Evolutionary conservation across 2,329 filamentous ascomycete species (phyloP).

Genomic region (Cordyceps cateniannulata): DNA sequence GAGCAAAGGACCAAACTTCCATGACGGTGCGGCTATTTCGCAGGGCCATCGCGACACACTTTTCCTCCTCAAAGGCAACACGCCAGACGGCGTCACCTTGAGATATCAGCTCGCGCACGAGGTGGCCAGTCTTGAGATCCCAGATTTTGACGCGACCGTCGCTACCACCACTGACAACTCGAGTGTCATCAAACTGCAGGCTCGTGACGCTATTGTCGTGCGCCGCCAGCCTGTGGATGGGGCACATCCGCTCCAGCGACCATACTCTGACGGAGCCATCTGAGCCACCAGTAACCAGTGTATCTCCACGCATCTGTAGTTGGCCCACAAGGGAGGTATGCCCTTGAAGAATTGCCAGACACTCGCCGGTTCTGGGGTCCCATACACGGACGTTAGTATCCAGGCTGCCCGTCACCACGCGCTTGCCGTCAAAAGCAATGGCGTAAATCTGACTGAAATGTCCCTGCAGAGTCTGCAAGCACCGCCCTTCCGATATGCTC

Average conservation of each 20-base stretch:
- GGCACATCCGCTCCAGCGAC: slow-evolving; percentile 83
- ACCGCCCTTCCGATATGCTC: slow-evolving; percentile 94
- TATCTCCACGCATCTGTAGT: slow-evolving; percentile 90
- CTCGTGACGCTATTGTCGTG: slow-evolving; percentile 99
- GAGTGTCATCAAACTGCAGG: slow-evolving; percentile 90
- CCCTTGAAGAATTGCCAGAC: slow-evolving; percentile 87
- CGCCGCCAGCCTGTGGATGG: slow-evolving; percentile 89
- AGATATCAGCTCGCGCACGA: slow-evolving; percentile 84
- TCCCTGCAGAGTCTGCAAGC: slow-evolving; percentile 80
- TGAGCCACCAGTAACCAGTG: slow-evolving; percentile 89
- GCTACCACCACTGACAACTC: slow-evolving; percentile 91
- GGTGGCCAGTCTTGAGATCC: slow-evolving; percentile 85
- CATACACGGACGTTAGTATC: slow-evolving; percentile 97
- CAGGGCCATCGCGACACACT: slow-evolving; percentile 91
- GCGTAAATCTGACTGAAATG: slow-evolving; percentile 99
- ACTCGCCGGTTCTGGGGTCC: slow-evolving; percentile 81
- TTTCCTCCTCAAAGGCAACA: slow-evolving; percentile 96
- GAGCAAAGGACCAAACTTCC: slow-evolving; percentile 98
- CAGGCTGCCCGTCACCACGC: slow-evolving; percentile 90
- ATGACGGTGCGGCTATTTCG: slow-evolving; percentile 83
- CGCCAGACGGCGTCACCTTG: slow-evolving; percentile 96
- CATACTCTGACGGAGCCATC: slow-evolving; percentile 95
- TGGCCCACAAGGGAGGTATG: slow-evolving; percentile 97
- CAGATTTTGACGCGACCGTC: slow-evolving; percentile 98
- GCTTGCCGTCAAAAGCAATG: slow-evolving; percentile 90